Evolutionary conservation across 169 alveolate genomes (phyloP).

Genomic region (Plasmodium fragile): DNA sequence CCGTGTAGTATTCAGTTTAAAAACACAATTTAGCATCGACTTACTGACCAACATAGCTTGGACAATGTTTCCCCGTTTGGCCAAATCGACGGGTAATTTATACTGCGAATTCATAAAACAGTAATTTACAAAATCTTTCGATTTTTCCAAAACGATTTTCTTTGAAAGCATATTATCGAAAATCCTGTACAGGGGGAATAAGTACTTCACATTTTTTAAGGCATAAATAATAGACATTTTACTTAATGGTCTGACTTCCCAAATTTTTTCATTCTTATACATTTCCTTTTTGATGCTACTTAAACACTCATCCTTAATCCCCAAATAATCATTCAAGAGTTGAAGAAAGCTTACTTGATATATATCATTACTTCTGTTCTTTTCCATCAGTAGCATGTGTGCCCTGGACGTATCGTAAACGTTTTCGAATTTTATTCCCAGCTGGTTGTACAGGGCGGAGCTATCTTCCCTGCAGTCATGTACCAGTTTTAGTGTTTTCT

Average conservation of each 20-base stretch:
- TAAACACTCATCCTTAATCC: constrained; percentile 72
- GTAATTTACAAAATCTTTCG: constrained; percentile 66
- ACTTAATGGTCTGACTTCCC: constrained; percentile 75
- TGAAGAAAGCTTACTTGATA: constrained; percentile 68
- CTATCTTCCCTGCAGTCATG: constrained; percentile 83
- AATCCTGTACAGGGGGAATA: constrained; percentile 46
- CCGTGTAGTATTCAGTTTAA: constrained; percentile 81
- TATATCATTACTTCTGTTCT: constrained; percentile 31
- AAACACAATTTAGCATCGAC: constrained; percentile 54
- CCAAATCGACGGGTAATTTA: constrained; percentile 69
- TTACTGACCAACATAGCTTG: constrained; percentile 79
- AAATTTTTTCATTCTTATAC: constrained; percentile 74
- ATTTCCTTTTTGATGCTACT: constrained; percentile 66
- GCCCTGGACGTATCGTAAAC: constrained; percentile 84
- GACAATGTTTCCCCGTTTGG: constrained; percentile 29
- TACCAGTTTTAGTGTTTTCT: constrained; percentile 62
- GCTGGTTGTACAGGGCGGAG: constrained; percentile 82
- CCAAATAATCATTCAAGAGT: constrained; percentile 70
- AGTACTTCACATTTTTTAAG: constrained; percentile 75
- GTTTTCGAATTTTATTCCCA: constrained; percentile 77
- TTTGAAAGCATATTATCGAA: constrained; percentile 59
- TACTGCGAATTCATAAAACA: constrained; percentile 62
- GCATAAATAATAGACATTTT: constrained; percentile 64
- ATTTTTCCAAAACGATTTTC: constrained; percentile 64
- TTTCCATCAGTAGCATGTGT: constrained; percentile 61